phyloP scores from a whole-genome alignment of 2,329 filamentous ascomycete species.

The Paramyrothecium sp. region DNA sequence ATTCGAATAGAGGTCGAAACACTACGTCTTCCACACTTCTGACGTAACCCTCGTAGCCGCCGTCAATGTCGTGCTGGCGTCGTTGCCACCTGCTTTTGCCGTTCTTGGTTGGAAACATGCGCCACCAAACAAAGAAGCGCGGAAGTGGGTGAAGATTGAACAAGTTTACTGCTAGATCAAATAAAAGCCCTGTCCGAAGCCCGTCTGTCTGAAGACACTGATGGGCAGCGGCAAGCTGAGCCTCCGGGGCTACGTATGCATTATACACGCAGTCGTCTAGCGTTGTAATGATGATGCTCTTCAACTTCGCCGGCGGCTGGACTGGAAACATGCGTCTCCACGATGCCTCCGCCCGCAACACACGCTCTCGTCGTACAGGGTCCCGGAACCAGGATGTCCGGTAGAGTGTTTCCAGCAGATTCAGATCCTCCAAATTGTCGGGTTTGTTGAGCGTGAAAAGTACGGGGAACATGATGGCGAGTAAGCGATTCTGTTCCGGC shows the following conservation, averaged over 20 bases:
- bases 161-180: background rate
- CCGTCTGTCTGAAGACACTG: background rate
- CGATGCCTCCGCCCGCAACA: background rate
- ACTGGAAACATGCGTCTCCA: conserved; percentile 2
- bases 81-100: background rate
- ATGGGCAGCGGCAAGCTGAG: background rate
- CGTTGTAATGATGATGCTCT: background rate
- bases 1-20: background rate
- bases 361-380: background rate
- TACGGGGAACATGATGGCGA: background rate
- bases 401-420: background rate
- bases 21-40: background rate
- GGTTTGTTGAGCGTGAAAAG: background rate
- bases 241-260: background rate
- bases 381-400: background rate
- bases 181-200: background rate
- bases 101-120: background rate
- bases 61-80: background rate
- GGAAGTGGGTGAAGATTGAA: background rate
- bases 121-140: background rate
- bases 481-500: background rate
- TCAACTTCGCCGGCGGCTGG: background rate
- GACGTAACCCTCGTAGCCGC: background rate
- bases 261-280: background rate
- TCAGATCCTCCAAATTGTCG: background rate